Base-by-base conservation (phyloP, 208 protist genomes). In the Novymonas esmeraldas region DNA sequence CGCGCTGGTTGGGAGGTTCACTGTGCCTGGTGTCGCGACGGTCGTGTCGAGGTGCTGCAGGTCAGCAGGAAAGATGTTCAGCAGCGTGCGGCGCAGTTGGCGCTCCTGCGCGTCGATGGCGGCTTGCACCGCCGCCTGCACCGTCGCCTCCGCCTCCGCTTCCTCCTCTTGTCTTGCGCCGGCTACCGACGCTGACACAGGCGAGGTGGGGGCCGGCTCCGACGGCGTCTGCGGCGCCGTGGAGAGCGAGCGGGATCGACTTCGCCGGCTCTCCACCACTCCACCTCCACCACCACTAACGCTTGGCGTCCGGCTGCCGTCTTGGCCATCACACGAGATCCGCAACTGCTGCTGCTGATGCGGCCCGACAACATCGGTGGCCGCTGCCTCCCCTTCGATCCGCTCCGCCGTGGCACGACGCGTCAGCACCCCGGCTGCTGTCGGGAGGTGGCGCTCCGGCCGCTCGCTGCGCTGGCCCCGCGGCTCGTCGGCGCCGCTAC, bases 21-120 rank as follows among this genome's bases (percentile, higher is more conserved):
- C 39, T 22, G 6, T n/a, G 13, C n/a, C 16, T 50, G 16, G 45
- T 6, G 10, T 6, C 16, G 45, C 13, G n/a, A n/a, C n/a, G n/a
- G n/a, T n/a, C n/a, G n/a, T n/a, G 20, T 38, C 36, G 20, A 54
- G 24, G 22, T 7, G n/a, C 1, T 57, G 67, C 13, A 74, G 34
- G 55, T 36, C 54, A 1, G 54, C 50, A 14, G 73, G 73, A 28
- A 79, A 79, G 51, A 65, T 56, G 41, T 60, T 74, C 26, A 79
- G 61, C 28, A 79, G 28, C 13, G 73, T 79, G 61, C 60, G 61
- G 3, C 65, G 67, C 46, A 79, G 67, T 33, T 72, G 73, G 2
- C 46, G 73, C 44, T 61, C 60, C 36, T 79, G 73, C 6, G 58
- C 46, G 9, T 60, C 34, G 6, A 77, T 59, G 33, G 56, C 39